A percentile compares a stretch with the other conserved stretches of the same genome.
These are phyloP conservation scores for Penicillium sp. DNA, from an alignment of 2,329 filamentous ascomycete genomes.

Conservation along the genomic window DNA sequence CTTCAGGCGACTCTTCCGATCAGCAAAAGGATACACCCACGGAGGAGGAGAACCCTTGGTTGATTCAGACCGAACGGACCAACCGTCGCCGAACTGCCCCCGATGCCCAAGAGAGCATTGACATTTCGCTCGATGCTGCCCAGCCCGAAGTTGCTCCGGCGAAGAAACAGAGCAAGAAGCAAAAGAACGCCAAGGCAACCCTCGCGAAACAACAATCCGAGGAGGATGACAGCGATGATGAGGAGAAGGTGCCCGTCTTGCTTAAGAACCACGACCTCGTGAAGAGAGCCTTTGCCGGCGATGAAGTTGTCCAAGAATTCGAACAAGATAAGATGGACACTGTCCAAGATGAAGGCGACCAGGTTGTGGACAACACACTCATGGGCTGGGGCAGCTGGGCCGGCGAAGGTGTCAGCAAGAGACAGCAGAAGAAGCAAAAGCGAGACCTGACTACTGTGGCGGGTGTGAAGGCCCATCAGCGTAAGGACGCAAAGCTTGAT, in stretches of 20 bases:
- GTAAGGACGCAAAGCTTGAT: constrained; percentile 78
- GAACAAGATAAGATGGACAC: constrained; percentile 72
- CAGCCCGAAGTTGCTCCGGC: constrained; percentile 14
- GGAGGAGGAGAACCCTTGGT: constrained; percentile 40
- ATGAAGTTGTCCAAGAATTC: constrained; percentile 80
- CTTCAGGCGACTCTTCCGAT: constrained; percentile 13
- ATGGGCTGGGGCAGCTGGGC: constrained; percentile 94
- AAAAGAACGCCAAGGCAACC: constrained; percentile 22
- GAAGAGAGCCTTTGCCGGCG: constrained; percentile 79
- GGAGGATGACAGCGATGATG: constrained; percentile 42
- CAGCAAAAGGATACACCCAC: constrained; percentile 19
- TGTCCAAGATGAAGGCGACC: constrained; percentile 74
- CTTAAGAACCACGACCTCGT: constrained; percentile 64
- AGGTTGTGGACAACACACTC: constrained; percentile 77
- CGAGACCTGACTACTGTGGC: constrained; percentile 50
- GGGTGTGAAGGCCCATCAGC: constrained; percentile 71
- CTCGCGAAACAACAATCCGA: constrained; percentile 36
- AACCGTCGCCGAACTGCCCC: constrained; percentile 30
- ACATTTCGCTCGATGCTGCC: constrained; percentile 32
- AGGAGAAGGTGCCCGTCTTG: constrained; percentile 41
- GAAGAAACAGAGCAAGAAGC: constrained; percentile 20
- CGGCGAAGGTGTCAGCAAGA: constrained; percentile 74
- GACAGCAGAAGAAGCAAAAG: constrained; percentile 61
- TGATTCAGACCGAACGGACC: constrained; percentile 35
- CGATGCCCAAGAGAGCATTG: constrained; percentile 32